These are phyloP conservation scores for Pleurotus ostreatus DNA, from an alignment of 768 basidiomycete genomes.

Conservation along the genomic window DNA sequence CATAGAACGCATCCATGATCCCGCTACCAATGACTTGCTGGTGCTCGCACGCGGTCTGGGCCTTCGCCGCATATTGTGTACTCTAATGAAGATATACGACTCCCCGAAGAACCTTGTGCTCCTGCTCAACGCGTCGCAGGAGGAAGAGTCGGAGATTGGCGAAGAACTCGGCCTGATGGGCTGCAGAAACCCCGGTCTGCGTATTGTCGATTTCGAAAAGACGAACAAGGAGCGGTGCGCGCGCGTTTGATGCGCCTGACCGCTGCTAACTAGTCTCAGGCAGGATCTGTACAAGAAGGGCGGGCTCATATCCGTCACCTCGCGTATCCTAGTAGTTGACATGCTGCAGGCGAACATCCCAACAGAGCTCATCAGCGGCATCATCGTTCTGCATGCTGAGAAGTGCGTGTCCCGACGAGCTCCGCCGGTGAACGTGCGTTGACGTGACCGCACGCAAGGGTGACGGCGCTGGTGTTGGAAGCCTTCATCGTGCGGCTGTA, in stretches of 20 bases:
- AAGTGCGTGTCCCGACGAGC: conserved; percentile 40
- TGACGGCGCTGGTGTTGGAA: conserved; percentile 79
- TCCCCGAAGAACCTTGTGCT: conserved; percentile 79
- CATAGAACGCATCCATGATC: conserved; percentile 68
- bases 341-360: conserved; percentile 88
- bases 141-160: conserved; percentile 88
- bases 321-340: conserved; percentile 91
- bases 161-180: conserved; percentile 94
- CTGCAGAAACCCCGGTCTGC: conserved; percentile 79
- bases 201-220: conserved; percentile 81
- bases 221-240: conserved; percentile 71
- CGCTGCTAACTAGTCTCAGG: conserved; percentile 34
- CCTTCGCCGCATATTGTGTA: conserved; percentile 76
- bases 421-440: not conserved
- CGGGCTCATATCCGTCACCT: conserved; percentile 88
- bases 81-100: conserved; percentile 90
- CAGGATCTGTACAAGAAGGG: conserved; percentile 85
- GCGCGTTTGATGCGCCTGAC: not conserved
- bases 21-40: conserved; percentile 66
- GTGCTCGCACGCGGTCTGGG: conserved; percentile 91
- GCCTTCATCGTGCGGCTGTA: conserved; percentile 92
- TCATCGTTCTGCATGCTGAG: conserved; percentile 90
- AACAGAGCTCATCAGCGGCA: conserved; percentile 79
- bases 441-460: conserved; percentile 39
- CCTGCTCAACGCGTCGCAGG: conserved; percentile 76